phyloP scores from a whole-genome alignment of 2,329 filamentous ascomycete species.

The Ascochyta koolunga region DNA sequence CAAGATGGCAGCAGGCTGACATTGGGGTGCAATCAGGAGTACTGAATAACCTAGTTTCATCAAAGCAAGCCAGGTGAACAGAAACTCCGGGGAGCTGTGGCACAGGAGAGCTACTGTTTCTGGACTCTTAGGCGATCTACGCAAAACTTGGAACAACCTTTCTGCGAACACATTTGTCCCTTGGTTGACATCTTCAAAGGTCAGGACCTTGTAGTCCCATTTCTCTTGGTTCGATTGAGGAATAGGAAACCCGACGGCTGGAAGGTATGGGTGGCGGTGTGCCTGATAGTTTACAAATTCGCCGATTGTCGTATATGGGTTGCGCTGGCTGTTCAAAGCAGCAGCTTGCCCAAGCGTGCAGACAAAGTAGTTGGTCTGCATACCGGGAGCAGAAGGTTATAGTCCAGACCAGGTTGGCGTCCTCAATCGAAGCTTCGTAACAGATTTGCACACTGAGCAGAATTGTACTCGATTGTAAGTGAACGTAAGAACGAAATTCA shows the following conservation, averaged over 20 bases:
- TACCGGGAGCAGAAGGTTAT: constrained; percentile 1
- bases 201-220: constrained; percentile 43
- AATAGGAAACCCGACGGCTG: constrained; percentile 59
- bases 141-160: constrained; percentile 30
- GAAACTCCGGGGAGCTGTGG: constrained; percentile 62
- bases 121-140: constrained; percentile 8
- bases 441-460: not conserved
- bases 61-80: constrained; percentile 66
- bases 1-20: constrained; percentile 54
- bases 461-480: not conserved
- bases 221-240: constrained; percentile 23
- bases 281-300: constrained; percentile 60
- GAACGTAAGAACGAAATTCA: constrained; percentile 2
- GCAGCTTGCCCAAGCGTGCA: constrained; percentile 66
- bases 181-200: constrained; percentile 44
- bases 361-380: constrained; percentile 61
- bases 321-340: constrained; percentile 41
- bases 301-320: constrained; percentile 55
- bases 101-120: constrained; percentile 60
- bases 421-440: not conserved
- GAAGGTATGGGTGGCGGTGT: constrained; percentile 41
- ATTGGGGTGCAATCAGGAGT: constrained; percentile 62
- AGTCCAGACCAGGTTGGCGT: not conserved
- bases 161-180: constrained; percentile 47
- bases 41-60: constrained; percentile 62